phyloP scores from a whole-genome alignment of 106 monocot genomes.

The Allium sativum region DNA sequence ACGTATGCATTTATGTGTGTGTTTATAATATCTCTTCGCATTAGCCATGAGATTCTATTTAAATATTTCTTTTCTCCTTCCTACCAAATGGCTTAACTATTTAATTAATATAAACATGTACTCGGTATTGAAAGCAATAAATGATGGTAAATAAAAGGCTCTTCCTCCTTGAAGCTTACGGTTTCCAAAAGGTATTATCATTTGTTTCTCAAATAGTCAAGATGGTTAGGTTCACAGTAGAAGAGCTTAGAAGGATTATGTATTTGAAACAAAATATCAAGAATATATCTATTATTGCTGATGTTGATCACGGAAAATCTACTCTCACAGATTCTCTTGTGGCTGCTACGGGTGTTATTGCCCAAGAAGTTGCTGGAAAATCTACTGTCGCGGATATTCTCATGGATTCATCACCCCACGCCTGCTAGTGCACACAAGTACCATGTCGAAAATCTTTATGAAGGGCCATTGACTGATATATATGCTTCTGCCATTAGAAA shows the following conservation, averaged over 20 bases:
- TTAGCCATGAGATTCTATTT: no score
- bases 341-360: slow-evolving; percentile 37
- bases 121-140: no score
- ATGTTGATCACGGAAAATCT: slow-evolving; percentile 48
- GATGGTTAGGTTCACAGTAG: slow-evolving; percentile 53
- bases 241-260: slow-evolving; percentile 51
- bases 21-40: no score
- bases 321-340: slow-evolving; percentile 40
- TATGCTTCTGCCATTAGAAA: slow-evolving; percentile 24
- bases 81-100: no score
- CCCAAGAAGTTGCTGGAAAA: slow-evolving; percentile 36
- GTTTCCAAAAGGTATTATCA: slow-evolving; percentile 18
- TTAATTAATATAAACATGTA: no score
- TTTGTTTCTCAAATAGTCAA: background rate
- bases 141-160: no score
- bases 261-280: slow-evolving; percentile 47
- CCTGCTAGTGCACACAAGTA: slow-evolving; percentile 23
- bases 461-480: slow-evolving; percentile 15
- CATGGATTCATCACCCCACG: slow-evolving; percentile 26
- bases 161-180: slow-evolving; percentile 7
- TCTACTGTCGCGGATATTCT: no score
- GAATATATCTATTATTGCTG: slow-evolving; percentile 47
- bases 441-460: slow-evolving; percentile 22
- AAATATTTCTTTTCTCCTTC: no score
- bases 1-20: no score